phyloP scores from a whole-genome alignment of 1,284 basidiomycete species.

The Tilletia setariae region DNA sequence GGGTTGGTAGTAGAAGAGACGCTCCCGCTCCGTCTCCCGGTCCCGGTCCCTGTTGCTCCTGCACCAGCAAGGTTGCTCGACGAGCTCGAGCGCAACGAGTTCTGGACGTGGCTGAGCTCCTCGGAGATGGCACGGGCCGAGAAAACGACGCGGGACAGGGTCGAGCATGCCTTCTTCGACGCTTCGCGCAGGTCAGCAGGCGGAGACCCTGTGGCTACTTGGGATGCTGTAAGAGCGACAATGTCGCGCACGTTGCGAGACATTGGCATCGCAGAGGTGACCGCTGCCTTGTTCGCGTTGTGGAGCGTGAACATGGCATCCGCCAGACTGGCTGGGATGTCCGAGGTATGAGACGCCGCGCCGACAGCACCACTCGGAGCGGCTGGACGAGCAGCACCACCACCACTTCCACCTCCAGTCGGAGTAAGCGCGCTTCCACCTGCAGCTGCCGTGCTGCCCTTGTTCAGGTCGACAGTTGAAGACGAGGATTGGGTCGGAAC shows the following conservation, averaged over 20 bases:
- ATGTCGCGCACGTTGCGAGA: constrained; percentile 1
- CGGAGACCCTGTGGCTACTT: constrained; percentile 8
- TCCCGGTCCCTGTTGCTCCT: background rate
- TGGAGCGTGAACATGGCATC: constrained; percentile 5
- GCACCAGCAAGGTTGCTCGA: background rate
- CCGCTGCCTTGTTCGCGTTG: constrained; percentile 5
- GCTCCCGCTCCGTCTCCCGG: background rate
- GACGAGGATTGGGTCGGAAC: no score
- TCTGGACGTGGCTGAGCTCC: constrained; percentile 19
- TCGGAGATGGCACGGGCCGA: constrained; percentile 56
- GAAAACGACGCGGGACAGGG: constrained; percentile 58
- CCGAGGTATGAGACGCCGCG: background rate
- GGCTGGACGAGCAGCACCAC: background rate
- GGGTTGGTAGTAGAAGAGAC: background rate
- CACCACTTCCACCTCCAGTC: background rate
- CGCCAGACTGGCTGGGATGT: constrained; percentile 6
- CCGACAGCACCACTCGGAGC: background rate
- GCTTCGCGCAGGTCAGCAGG: constrained; percentile 48
- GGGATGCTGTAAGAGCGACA: constrained; percentile 13
- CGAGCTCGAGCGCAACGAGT: constrained; percentile 5
- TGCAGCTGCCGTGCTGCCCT: background rate
- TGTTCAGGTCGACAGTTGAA: no score
- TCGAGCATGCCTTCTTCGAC: constrained; percentile 57
- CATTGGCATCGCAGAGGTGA: background rate
- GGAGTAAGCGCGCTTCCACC: background rate